Evolutionary conservation across 352 stramenopile genomes (phyloP).

Genomic region (Phytophthora pistaciae): DNA sequence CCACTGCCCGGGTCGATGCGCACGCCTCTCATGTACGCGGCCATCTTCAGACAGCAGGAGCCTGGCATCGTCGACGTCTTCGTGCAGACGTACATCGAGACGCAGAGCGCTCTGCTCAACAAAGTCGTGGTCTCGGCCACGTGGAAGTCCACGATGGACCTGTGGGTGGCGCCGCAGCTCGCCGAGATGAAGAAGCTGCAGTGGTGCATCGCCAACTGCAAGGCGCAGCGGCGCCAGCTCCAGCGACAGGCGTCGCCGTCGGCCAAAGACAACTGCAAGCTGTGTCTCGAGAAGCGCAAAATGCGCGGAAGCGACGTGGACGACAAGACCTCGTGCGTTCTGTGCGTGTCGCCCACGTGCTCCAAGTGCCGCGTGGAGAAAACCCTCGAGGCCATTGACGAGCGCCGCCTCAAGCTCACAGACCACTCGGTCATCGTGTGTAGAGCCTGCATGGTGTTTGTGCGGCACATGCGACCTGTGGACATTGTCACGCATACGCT

Average conservation of each 20-base stretch:
- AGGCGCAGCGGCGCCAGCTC: constrained; percentile 26
- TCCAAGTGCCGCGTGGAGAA: constrained; percentile 31
- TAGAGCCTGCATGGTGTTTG: constrained; percentile 30
- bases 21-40: constrained; percentile 29
- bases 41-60: constrained; percentile 35
- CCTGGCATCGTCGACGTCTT: constrained; percentile 36
- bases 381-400: constrained; percentile 28
- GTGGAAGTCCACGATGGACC: constrained; percentile 27
- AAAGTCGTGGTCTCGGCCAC: constrained; percentile 33
- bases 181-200: constrained; percentile 44
- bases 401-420: constrained; percentile 26
- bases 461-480: constrained; percentile 29
- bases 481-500: constrained; percentile 32
- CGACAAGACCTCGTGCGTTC: constrained; percentile 24
- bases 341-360: constrained; percentile 37
- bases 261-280: constrained; percentile 22
- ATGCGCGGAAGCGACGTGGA: constrained; percentile 22
- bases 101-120: constrained; percentile 20
- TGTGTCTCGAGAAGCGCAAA: constrained; percentile 27
- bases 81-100: constrained; percentile 38
- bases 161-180: constrained; percentile 31
- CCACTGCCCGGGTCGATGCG: constrained; percentile 33
- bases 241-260: constrained; percentile 29
- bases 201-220: constrained; percentile 36
- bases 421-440: constrained; percentile 32